Percentiles rank a stretch among this genome's conserved stretches.
Evolutionary conservation across 1,284 basidiomycete genomes (phyloP).

Genomic region (Ustilago curta): DNA sequence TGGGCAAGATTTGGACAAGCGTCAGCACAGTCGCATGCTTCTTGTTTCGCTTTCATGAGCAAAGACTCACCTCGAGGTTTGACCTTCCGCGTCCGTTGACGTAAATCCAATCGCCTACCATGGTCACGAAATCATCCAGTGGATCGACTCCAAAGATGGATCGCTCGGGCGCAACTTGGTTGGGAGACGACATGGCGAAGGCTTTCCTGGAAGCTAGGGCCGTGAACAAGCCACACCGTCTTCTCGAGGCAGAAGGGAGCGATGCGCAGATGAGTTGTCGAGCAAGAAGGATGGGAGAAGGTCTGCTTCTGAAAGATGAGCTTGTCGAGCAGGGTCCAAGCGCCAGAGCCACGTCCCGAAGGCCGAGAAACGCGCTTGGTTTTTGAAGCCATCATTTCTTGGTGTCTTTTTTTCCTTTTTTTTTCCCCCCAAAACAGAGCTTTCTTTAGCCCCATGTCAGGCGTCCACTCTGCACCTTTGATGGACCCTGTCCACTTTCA

Average conservation of each 20-base stretch:
- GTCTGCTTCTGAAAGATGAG: not conserved
- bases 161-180: slow-evolving; percentile 74
- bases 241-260: not conserved
- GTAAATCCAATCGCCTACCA: slow-evolving; percentile 88
- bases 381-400: not conserved
- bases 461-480: slow-evolving; percentile 2
- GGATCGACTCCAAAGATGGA: slow-evolving; percentile 93
- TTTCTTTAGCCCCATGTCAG: not conserved
- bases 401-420: not conserved
- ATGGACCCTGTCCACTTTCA: slow-evolving; percentile 12
- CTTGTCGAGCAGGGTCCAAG: slow-evolving; percentile 13
- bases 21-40: not conserved
- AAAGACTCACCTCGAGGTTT: slow-evolving; percentile 72
- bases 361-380: slow-evolving; percentile 2
- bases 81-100: slow-evolving; percentile 67
- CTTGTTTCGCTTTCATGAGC: not conserved
- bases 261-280: not conserved
- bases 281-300: too few relatives aligned
- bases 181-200: slow-evolving; percentile 24
- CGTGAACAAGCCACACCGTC: too few relatives aligned
- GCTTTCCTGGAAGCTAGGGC: not conserved
- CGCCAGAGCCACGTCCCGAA: slow-evolving; percentile 13
- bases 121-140: slow-evolving; percentile 90
- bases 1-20: slow-evolving; percentile 66
- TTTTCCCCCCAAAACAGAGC: slow-evolving; percentile 5